Conservation (phyloP, 768 basidiomycete species). For the Suillus plorans region DNA sequence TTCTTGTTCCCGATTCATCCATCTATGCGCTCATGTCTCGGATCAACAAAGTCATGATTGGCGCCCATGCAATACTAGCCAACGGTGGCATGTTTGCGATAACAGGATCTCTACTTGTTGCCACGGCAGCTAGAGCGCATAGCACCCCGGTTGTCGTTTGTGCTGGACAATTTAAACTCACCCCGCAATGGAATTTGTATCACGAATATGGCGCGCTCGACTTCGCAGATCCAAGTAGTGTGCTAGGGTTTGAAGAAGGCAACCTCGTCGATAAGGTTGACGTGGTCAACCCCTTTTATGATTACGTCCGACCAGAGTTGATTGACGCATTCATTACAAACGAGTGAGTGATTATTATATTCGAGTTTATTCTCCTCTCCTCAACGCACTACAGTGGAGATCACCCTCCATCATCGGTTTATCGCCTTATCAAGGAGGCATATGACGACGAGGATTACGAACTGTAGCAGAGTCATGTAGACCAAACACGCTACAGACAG, state of each 20-base stretch:
- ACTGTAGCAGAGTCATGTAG: slow-evolving; percentile 41
- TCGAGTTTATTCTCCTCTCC: slow-evolving; percentile 2
- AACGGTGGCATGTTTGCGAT: slow-evolving; percentile 95
- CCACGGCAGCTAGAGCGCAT: slow-evolving; percentile 85
- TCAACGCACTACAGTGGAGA: slow-evolving; percentile 65
- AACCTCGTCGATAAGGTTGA: slow-evolving; percentile 84
- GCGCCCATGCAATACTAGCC: slow-evolving; percentile 93
- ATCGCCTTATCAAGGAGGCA: slow-evolving; percentile 88
- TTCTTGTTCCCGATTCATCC: slow-evolving; percentile 95
- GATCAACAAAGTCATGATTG: slow-evolving; percentile 94
- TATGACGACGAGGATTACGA: slow-evolving; percentile 95
- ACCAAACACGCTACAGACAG: background rate
- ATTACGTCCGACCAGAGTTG: slow-evolving; percentile 91
- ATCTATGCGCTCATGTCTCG: slow-evolving; percentile 96
- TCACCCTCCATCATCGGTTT: slow-evolving; percentile 93
- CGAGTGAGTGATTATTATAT: slow-evolving; percentile 62
- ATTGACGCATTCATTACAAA: slow-evolving; percentile 96
- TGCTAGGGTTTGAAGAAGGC: slow-evolving; percentile 74
- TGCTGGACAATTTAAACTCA: slow-evolving; percentile 95
- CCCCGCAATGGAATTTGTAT: slow-evolving; percentile 86
- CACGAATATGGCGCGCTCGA: slow-evolving; percentile 84
- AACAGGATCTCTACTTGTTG: slow-evolving; percentile 81
- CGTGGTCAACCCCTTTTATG: slow-evolving; percentile 94
- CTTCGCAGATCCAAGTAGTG: slow-evolving; percentile 69
- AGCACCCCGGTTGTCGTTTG: slow-evolving; percentile 92